These are phyloP conservation scores for Toxicodendron radicans DNA, from an alignment of 345 rosid genomes.

Conservation along the genomic window DNA sequence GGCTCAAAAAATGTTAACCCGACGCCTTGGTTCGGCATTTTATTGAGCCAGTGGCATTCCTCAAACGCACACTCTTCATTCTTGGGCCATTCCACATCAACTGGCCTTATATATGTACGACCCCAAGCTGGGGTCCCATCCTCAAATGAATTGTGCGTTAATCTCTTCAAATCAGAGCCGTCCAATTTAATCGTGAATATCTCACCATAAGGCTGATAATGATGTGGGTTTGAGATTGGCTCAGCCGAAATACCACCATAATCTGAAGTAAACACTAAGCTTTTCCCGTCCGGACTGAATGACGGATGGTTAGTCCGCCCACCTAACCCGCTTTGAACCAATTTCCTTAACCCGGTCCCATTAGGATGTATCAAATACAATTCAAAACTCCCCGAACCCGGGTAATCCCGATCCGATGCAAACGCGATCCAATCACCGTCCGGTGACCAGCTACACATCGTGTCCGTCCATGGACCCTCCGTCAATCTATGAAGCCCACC, in stretches of 20 bases:
- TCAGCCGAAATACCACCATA: constrained; percentile 82
- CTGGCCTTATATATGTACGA: constrained; percentile 48
- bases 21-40: constrained; percentile 33
- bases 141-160: constrained; percentile 78
- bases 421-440: constrained; percentile 75
- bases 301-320: constrained; percentile 81
- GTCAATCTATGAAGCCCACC: constrained; percentile 60
- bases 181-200: constrained; percentile 69
- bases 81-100: constrained; percentile 45
- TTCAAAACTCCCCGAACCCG: constrained; percentile 76
- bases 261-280: constrained; percentile 70
- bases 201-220: constrained; percentile 88
- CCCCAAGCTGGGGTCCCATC: constrained; percentile 92
- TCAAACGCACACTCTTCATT: constrained; percentile 53
- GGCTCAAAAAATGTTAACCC: not conserved
- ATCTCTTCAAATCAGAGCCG: constrained; percentile 68
- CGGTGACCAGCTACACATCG: constrained; percentile 88
- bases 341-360: constrained; percentile 68
- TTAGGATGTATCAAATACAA: constrained; percentile 75
- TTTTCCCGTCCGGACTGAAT: constrained; percentile 79
- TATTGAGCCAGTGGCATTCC: constrained; percentile 74
- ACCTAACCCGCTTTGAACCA: constrained; percentile 61
- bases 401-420: constrained; percentile 70
- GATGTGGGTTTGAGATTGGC: constrained; percentile 85
- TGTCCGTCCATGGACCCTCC: constrained; percentile 78